A percentile compares a stretch with the other conserved stretches of the same genome.
phyloP scores from a whole-genome alignment of 805 yeast genomes.

The Ogataea methanolica region DNA sequence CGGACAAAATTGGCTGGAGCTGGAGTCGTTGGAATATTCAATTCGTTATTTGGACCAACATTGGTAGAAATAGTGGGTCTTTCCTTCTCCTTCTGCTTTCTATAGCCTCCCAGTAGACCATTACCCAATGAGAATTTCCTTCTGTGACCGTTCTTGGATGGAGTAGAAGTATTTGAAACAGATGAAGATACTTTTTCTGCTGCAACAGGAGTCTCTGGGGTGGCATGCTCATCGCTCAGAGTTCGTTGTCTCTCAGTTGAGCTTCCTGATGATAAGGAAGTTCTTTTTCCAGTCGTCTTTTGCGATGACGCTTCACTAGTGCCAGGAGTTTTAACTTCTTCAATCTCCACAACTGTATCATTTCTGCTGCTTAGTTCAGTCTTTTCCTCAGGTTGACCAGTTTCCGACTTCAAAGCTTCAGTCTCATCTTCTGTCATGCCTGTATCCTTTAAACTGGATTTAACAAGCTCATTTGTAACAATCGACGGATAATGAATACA shows the following conservation, averaged over 20 bases:
- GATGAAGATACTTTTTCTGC: slow-evolving; percentile 13
- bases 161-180: slow-evolving; percentile 29
- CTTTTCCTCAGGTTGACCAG: slow-evolving; percentile 1
- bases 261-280: slow-evolving; percentile 17
- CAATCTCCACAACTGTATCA: slow-evolving; percentile 17
- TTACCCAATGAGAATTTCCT: slow-evolving; percentile 63
- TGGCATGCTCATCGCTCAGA: slow-evolving; percentile 9
- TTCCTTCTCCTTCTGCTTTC: slow-evolving; percentile 39
- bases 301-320: slow-evolving; percentile 19
- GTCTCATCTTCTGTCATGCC: background rate
- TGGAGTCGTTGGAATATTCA: slow-evolving; percentile 32
- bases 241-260: slow-evolving; percentile 13
- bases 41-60: slow-evolving; percentile 38
- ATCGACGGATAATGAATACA: slow-evolving; percentile 66
- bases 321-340: slow-evolving; percentile 9
- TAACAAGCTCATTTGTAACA: slow-evolving; percentile 9
- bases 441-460: background rate
- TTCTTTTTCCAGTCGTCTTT: slow-evolving; percentile 12
- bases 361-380: slow-evolving; percentile 15
- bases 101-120: slow-evolving; percentile 45
- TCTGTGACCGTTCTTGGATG: slow-evolving; percentile 39
- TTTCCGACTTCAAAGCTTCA: background rate
- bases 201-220: slow-evolving; percentile 12
- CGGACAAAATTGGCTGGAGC: slow-evolving; percentile 34
- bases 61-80: slow-evolving; percentile 30